Evolutionary conservation across 371 early-diverging fungal genomes (phyloP).

Genomic region (Conidiobolus incongruus): DNA sequence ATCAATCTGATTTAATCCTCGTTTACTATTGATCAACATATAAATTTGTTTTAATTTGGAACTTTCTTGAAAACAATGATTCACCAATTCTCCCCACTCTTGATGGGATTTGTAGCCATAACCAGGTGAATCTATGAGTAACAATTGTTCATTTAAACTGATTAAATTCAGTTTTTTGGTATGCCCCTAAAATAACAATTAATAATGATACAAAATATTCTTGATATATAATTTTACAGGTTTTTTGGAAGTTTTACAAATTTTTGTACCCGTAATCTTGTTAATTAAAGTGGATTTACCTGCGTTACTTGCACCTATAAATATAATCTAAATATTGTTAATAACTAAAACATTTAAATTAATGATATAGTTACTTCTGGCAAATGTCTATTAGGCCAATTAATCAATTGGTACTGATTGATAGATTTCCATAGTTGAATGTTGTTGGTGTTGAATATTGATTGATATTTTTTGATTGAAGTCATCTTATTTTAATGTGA

Average conservation of each 20-base stretch:
- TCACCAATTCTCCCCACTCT: constrained; percentile 30
- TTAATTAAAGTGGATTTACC: constrained; percentile 4
- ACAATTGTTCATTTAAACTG: constrained; percentile 22
- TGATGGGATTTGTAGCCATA: constrained; percentile 45
- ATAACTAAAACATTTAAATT: too few species aligned
- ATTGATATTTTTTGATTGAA: too few species aligned
- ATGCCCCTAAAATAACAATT: constrained; percentile 22
- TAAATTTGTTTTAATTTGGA: background rate
- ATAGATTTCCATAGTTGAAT: too few species aligned
- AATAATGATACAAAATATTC: background rate
- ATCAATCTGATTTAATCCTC: background rate
- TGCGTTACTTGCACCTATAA: constrained; percentile 1
- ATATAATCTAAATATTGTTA: background rate
- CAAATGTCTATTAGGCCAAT: too few species aligned
- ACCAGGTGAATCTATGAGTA: constrained; percentile 65
- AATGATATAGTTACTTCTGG: too few species aligned
- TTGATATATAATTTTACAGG: background rate
- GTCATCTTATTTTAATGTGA: too few species aligned
- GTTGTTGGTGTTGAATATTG: too few species aligned
- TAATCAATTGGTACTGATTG: too few species aligned
- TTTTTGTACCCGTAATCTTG: background rate
- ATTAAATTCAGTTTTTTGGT: constrained; percentile 49
- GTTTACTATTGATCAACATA: background rate
- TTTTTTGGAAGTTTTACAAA: constrained; percentile 3
- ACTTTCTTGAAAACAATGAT: background rate